phyloP scores from a whole-genome alignment of 176 grass and related monocot genomes.

The Raddia distichophylla region DNA sequence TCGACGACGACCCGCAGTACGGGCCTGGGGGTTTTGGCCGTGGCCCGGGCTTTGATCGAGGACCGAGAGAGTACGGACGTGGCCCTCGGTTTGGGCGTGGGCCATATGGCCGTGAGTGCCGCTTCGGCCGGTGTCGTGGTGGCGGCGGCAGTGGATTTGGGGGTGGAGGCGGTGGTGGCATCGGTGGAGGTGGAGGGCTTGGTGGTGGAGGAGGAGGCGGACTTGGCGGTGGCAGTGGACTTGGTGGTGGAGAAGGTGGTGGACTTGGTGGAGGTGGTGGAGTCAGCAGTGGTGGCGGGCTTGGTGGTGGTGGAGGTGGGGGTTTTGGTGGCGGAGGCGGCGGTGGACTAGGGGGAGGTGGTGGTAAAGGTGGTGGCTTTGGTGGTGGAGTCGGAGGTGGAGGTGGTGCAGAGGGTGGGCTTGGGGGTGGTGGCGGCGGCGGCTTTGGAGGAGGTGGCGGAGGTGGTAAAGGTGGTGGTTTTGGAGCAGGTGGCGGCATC shows the following conservation, averaged over 20 bases:
- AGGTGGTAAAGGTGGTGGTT: conserved; percentile 2
- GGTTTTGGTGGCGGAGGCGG: neutral
- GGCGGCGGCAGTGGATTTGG: conserved; percentile 26
- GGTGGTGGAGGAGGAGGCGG: conserved; percentile 30
- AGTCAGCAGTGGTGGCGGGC: neutral
- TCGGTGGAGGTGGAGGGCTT: neutral
- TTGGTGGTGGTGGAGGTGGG: conserved; percentile 1
- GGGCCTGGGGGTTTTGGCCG: neutral
- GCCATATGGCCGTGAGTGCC: conserved; percentile 44
- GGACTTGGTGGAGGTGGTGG: neutral
- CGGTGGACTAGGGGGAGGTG: conserved; percentile 23
- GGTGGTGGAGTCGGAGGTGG: conserved; percentile 25
- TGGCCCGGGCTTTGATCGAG: neutral
- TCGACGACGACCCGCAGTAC: conserved; percentile 36
- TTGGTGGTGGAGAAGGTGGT: conserved; percentile 11
- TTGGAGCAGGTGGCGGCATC: conserved; percentile 2
- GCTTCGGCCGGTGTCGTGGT: conserved; percentile 38
- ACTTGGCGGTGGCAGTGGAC: conserved; percentile 8
- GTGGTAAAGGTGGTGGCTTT: neutral
- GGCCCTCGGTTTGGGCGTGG: conserved; percentile 34
- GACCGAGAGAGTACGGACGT: neutral
- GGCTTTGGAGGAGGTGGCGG: conserved; percentile 31
- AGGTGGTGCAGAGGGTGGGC: neutral
- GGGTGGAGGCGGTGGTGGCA: neutral
- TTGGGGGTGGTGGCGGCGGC: conserved; percentile 15